Evolutionary conservation across 768 basidiomycete species (phyloP).

Genomic region (Collybia sp.): DNA sequence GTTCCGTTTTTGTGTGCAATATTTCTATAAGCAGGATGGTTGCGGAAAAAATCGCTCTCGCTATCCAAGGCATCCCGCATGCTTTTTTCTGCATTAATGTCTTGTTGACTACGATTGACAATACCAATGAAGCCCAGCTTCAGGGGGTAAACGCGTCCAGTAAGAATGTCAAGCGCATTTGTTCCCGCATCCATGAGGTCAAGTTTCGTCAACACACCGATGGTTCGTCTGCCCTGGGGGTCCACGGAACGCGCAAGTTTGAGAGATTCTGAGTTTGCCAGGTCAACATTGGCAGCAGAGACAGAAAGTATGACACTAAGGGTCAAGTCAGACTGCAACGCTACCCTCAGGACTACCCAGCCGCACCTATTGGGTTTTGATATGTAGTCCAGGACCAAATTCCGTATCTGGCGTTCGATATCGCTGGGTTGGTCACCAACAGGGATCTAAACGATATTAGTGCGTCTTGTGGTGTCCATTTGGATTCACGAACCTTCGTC

Average conservation of each 20-base stretch:
- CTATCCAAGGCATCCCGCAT: constrained; percentile 81
- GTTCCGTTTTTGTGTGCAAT: constrained; percentile 99
- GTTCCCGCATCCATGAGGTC: constrained; percentile 99
- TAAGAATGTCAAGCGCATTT: constrained; percentile 93
- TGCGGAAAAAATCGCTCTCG: constrained; percentile 89
- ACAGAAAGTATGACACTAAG: constrained; percentile 91
- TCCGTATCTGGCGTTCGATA: constrained; percentile 95
- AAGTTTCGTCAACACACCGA: constrained; percentile 94
- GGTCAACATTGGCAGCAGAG: constrained; percentile 95
- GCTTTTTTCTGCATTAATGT: constrained; percentile 84
- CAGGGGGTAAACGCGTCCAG: constrained; percentile 94
- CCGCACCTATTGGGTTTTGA: constrained; percentile 91
- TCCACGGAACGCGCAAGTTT: constrained; percentile 96
- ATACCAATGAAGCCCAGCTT: constrained; percentile 98
- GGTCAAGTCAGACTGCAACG: neutral
- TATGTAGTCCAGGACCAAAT: constrained; percentile 92
- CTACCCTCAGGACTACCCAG: neutral
- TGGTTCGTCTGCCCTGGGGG: constrained; percentile 92
- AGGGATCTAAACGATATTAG: constrained; percentile 57
- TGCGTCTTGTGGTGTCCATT: neutral
- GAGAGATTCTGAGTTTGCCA: constrained; percentile 97
- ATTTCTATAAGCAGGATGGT: constrained; percentile 88
- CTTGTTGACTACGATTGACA: constrained; percentile 96
- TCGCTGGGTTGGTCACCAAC: constrained; percentile 98
- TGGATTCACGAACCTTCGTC: constrained; percentile 70